Evolutionary conservation across 345 rosid genomes (phyloP).

Genomic region (Eucalyptus sp.): DNA sequence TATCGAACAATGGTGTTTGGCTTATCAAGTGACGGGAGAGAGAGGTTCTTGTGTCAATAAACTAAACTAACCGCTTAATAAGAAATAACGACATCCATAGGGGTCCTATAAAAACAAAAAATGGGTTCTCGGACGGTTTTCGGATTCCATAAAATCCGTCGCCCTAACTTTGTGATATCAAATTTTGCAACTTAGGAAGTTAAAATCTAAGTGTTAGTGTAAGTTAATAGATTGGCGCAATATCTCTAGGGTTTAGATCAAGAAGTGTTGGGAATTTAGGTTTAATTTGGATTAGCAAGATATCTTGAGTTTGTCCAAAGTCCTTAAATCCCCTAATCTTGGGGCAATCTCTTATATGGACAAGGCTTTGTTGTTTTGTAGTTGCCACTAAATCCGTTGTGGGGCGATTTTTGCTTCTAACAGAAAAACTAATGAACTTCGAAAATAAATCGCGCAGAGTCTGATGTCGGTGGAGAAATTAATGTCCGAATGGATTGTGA

Average conservation of each 20-base stretch:
- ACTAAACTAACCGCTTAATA: background rate
- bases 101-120: background rate
- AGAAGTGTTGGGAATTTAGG: background rate
- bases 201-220: background rate
- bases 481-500: background rate
- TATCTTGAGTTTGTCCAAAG: background rate
- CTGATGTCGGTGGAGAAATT: background rate
- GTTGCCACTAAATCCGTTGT: background rate
- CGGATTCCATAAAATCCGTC: background rate
- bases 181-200: background rate
- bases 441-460: background rate
- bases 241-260: background rate
- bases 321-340: background rate
- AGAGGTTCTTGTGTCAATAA: background rate
- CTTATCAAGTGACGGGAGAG: background rate
- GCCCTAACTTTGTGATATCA: background rate
- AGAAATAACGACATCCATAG: background rate
- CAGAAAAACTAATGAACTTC: background rate
- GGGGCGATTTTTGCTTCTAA: background rate
- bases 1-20: background rate
- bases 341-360: background rate
- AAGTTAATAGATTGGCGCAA: background rate
- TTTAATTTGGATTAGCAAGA: background rate
- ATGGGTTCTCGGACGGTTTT: background rate
- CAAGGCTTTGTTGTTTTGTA: background rate